phyloP scores from a whole-genome alignment of 306 rosid genomes.

The Chamaecrista fasciculata region DNA sequence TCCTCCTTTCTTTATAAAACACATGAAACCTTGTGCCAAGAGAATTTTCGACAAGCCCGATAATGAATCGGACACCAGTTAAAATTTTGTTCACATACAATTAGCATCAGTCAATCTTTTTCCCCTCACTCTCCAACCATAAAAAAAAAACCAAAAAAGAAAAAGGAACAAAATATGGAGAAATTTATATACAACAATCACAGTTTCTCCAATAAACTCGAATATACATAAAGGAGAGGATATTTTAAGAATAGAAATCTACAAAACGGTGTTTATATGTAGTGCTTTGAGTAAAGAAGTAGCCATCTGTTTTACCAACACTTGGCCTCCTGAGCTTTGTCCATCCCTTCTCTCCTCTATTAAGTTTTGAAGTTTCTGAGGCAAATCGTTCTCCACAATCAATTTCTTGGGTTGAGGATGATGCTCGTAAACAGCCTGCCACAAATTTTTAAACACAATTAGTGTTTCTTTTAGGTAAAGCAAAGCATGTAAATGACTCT shows the following conservation, averaged over 20 bases:
- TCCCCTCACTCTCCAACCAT: slow-evolving; percentile 22
- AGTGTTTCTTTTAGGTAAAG: background rate
- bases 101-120: background rate
- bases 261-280: slow-evolving; percentile 95
- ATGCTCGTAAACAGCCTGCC: slow-evolving; percentile 96
- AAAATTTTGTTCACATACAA: background rate
- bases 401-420: slow-evolving; percentile 98
- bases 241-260: slow-evolving; percentile 29
- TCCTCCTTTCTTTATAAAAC: background rate
- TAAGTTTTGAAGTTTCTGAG: slow-evolving; percentile 87
- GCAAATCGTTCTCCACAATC: slow-evolving; percentile 97
- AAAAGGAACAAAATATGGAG: slow-evolving; percentile 23
- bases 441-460: slow-evolving; percentile 2
- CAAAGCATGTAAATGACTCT: background rate
- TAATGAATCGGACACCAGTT: slow-evolving; percentile 25
- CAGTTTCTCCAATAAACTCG: slow-evolving; percentile 15
- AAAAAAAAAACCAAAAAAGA: too few species aligned
- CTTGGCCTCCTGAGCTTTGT: slow-evolving; percentile 79
- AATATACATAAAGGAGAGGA: slow-evolving; percentile 26
- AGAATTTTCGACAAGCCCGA: background rate
- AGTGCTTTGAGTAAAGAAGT: slow-evolving; percentile 95
- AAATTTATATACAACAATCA: slow-evolving; percentile 35
- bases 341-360: slow-evolving; percentile 97
- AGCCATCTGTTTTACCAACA: slow-evolving; percentile 99
- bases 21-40: background rate